phyloP scores from a whole-genome alignment of 2,329 filamentous ascomycete species.

The Sporothrix euskadiensis region DNA sequence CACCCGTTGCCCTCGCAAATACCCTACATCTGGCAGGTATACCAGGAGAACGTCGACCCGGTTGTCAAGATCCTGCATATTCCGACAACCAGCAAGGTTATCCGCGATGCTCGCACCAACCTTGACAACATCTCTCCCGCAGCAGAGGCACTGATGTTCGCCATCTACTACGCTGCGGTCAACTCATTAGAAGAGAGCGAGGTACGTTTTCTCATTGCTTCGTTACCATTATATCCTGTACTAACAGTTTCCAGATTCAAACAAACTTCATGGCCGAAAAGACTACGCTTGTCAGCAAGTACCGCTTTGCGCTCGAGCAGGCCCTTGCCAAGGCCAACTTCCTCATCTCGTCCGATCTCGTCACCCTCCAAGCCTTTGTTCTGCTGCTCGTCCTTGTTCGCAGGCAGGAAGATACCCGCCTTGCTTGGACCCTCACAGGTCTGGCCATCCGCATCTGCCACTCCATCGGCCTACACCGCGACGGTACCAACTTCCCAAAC shows the following conservation, averaged over 20 bases:
- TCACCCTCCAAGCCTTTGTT: slow-evolving; percentile 61
- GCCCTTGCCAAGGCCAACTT: slow-evolving; percentile 63
- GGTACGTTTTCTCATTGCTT: slow-evolving; percentile 41
- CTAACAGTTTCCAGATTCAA: slow-evolving; percentile 45
- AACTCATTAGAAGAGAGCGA: slow-evolving; percentile 62
- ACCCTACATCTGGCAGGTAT: slow-evolving; percentile 54
- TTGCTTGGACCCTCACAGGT: slow-evolving; percentile 65
- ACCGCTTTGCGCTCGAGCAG: slow-evolving; percentile 58
- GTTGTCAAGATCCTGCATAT: slow-evolving; percentile 49
- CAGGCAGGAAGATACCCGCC: slow-evolving; percentile 53
- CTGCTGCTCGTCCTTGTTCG: slow-evolving; percentile 59
- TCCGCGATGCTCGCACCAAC: slow-evolving; percentile 54
- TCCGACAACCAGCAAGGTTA: slow-evolving; percentile 45
- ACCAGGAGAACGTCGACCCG: slow-evolving; percentile 53
- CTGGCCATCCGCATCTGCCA: slow-evolving; percentile 59
- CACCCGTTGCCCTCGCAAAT: slow-evolving; percentile 57
- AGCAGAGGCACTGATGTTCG: slow-evolving; percentile 64
- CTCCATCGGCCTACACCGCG: slow-evolving; percentile 58
- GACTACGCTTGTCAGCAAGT: slow-evolving; percentile 47
- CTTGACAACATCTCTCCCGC: slow-evolving; percentile 57
- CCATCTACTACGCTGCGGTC: slow-evolving; percentile 60
- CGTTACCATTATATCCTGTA: not conserved
- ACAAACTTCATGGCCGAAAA: slow-evolving; percentile 54
- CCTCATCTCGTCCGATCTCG: slow-evolving; percentile 58
- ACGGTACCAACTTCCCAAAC: slow-evolving; percentile 54